Evolutionary conservation across 768 basidiomycete genomes (phyloP), one percentile per base, ranked within the genome.

Genomic region (Macrocybe gigantea): DNA sequence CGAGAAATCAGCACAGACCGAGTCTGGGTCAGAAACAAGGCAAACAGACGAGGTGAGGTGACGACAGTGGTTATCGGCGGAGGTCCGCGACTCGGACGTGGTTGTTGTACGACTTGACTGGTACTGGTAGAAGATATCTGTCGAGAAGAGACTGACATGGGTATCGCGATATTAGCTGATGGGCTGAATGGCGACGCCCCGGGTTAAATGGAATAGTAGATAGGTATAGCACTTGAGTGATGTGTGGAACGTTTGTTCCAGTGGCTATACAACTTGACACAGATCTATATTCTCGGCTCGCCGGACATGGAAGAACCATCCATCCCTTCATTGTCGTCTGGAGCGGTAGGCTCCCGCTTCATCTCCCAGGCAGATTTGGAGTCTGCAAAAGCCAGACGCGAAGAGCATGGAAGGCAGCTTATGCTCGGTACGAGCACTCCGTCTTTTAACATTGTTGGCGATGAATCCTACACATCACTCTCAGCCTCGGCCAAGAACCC

Each of bases 391-490:
- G 71, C 77, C 6, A 72, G 81, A 31, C 72, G 82, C 52, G 90
- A 93, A 5, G 88, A 88, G 57, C 87, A 56, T 93, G 90, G 90
- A 88, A 84, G 58, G 90, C 89, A 10, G 90, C 90, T 29, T 93
- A 92, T 64, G 90, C 89, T 38, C 78, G 87, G 87, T 82, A 50
- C 50, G 22, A 22, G 22, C 22, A 4, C 4, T 22, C 22, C 22
- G 22, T 22, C 2, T 22, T 22, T 22, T 22, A 1, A 22, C 22
- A 22, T 4, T 22, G 22, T 22, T 22, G 2, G 52, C 33, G n/a
- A 38, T 38, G 41, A 32, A 12, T 15, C 33, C 15, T 32, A 13
- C n/a, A 9, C 12, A 22, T 9, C 46, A 32, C 41, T 33, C 45
- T 39, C 38, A 88, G 88, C 51, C 73, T 92, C 7, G 90, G 90